Evolutionary conservation across 2,329 filamentous ascomycete species (phyloP).

Genomic region (Allantophomopsis lycopodina): DNA sequence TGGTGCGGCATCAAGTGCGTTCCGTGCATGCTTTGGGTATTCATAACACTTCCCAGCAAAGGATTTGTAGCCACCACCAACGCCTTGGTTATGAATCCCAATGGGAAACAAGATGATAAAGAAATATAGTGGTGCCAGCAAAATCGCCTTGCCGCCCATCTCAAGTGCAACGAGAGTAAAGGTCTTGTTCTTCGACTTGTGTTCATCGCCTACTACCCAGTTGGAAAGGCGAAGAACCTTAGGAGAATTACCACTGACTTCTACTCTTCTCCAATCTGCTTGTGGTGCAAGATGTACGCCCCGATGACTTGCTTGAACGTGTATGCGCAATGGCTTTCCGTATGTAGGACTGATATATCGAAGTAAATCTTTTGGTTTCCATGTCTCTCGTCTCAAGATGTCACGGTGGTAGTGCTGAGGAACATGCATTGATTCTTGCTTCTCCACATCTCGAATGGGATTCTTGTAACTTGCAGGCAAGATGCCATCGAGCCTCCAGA

Average conservation of each 20-base stretch:
- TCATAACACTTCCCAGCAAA: constrained; percentile 1
- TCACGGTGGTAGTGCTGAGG: background rate
- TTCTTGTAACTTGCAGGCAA: background rate
- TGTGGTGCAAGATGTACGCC: background rate
- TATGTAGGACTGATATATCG: constrained; percentile 1
- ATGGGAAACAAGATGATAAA: background rate
- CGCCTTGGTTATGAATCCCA: background rate
- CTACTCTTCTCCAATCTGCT: background rate
- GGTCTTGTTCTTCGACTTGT: background rate
- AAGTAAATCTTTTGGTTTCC: background rate
- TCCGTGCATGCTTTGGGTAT: background rate
- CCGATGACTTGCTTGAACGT: background rate
- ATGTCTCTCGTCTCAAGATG: background rate
- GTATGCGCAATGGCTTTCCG: background rate
- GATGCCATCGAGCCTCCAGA: too few relatives aligned
- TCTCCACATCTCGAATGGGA: background rate
- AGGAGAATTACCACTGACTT: background rate
- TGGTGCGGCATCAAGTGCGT: background rate
- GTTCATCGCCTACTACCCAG: background rate
- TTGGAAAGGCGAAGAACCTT: background rate
- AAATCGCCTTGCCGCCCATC: background rate
- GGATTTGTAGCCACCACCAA: background rate
- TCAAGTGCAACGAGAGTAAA: background rate
- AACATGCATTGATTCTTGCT: background rate
- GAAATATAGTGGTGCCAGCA: background rate